phyloP scores from a whole-genome alignment of 352 stramenopile genomes.

The Phytophthora multivora region DNA sequence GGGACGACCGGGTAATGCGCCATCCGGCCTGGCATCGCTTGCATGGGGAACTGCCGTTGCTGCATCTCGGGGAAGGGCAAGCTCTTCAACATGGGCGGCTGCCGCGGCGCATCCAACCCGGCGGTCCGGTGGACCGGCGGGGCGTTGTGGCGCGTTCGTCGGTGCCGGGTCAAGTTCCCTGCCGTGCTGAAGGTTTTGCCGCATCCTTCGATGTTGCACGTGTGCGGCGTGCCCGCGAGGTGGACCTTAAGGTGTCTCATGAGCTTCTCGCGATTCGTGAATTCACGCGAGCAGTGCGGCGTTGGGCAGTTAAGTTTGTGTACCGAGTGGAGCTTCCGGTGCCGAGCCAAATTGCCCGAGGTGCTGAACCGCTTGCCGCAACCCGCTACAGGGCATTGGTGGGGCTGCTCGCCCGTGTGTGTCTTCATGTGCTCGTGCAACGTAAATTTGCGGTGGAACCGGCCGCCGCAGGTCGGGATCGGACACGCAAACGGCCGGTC shows the following conservation, averaged over 20 bases:
- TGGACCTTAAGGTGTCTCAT: constrained; percentile 56
- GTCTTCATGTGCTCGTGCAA: constrained; percentile 80
- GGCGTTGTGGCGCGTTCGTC: constrained; percentile 52
- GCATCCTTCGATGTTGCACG: constrained; percentile 51
- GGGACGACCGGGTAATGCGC: constrained; percentile 30
- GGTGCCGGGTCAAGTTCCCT: constrained; percentile 62
- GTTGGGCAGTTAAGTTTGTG: constrained; percentile 56
- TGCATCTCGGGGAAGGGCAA: constrained; percentile 23
- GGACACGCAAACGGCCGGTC: constrained; percentile 56
- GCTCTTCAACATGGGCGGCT: constrained; percentile 25
- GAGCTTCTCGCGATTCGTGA: constrained; percentile 59
- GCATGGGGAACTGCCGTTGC: constrained; percentile 23
- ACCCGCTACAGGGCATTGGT: constrained; percentile 51
- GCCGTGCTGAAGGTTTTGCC: constrained; percentile 64
- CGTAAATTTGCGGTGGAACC: constrained; percentile 77
- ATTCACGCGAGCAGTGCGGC: constrained; percentile 48
- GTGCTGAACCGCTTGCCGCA: constrained; percentile 79
- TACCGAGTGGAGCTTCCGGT: constrained; percentile 62
- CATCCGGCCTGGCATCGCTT: constrained; percentile 15
- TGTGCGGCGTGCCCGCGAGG: constrained; percentile 53
- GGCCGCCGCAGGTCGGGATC: constrained; percentile 49
- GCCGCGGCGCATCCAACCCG: constrained; percentile 8
- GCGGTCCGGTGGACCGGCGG: constrained; percentile 3
- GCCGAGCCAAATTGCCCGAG: constrained; percentile 72
- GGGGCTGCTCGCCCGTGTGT: constrained; percentile 77